Base-by-base conservation (phyloP, 371 early-diverging fungal genomes). In the Mucor saturninus region DNA sequence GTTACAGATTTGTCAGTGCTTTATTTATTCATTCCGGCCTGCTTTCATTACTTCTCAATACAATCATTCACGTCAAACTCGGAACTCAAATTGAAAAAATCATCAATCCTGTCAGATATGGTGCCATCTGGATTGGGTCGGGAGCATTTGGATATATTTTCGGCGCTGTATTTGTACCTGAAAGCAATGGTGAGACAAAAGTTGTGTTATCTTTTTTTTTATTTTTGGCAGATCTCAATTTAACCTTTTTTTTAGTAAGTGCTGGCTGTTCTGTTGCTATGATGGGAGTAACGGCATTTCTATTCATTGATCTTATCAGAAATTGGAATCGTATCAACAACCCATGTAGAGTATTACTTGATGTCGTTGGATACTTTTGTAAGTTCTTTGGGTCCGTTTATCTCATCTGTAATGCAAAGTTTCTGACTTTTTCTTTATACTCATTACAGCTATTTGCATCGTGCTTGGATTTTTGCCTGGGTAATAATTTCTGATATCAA, bases 11-110 rank as follows among this genome's bases (percentile, higher is more conserved):
- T 61, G 75, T 93, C 43, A 71, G 80, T 7, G 86, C 93, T 28
- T 81, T 93, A 38, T 90, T 91, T 60, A 72, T 94, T 60, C 95
- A 93, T 67, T 90, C 85, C 31, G 95, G 93, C 9, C 56, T 91
- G 1, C 38, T 92, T 0, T 93, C 93, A 68, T 66, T 89, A 31
- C 3, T 83, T 2, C 72, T 91, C 65, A 93, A 94, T 70, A 29
- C 90, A 56, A 26, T 74, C 8, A 81, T 88, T 32, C 92, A 92
- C 59, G 56, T 89, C 38, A 67, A 73, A 31, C 72, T 86, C 2
- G 91, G 90, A 14, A 80, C 75, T 7, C 75, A 83, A 50, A 65
- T 94, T 68, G 95, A 94, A 71, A 68, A 71, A 39, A 86, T 85
- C 29, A 87, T 88, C 69, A 91, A 92, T 7, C 52, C 85, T 78